Evolutionary conservation across 441 rosid genomes (phyloP).

Genomic region (Isatis lusitanica): DNA sequence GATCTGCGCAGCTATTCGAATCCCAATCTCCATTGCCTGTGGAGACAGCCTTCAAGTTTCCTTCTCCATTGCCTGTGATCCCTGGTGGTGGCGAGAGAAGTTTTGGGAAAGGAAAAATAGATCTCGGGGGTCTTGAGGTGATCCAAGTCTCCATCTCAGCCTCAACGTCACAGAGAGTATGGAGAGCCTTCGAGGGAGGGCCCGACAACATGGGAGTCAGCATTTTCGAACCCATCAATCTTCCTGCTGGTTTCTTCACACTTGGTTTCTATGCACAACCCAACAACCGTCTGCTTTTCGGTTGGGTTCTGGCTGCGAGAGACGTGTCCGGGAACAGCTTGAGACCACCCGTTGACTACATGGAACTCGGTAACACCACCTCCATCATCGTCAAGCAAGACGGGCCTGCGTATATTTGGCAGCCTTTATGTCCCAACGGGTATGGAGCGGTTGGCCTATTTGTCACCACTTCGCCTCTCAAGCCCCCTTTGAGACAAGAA

Average conservation of each 20-base stretch:
- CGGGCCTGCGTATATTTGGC: slow-evolving; percentile 63
- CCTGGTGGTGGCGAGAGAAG: slow-evolving; percentile 52
- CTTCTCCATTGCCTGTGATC: slow-evolving; percentile 57
- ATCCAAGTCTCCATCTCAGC: slow-evolving; percentile 42
- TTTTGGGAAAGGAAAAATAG: slow-evolving; percentile 66
- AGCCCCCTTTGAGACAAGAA: slow-evolving; percentile 62
- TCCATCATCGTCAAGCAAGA: slow-evolving; percentile 53
- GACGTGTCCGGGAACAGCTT: slow-evolving; percentile 32
- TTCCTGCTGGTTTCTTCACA: slow-evolving; percentile 51
- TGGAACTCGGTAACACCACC: slow-evolving; percentile 60
- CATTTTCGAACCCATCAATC: slow-evolving; percentile 62
- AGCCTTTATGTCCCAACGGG: slow-evolving; percentile 61
- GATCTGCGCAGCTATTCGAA: neutral
- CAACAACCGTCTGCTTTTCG: slow-evolving; percentile 55
- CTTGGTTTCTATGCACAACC: slow-evolving; percentile 74
- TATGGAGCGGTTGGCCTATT: slow-evolving; percentile 64
- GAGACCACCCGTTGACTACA: slow-evolving; percentile 61
- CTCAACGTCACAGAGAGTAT: slow-evolving; percentile 52
- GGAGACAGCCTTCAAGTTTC: slow-evolving; percentile 56
- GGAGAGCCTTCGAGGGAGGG: slow-evolving; percentile 74
- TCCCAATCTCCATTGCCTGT: slow-evolving; percentile 36
- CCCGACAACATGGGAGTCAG: slow-evolving; percentile 58
- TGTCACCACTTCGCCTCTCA: slow-evolving; percentile 50
- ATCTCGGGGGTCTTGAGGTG: slow-evolving; percentile 74
- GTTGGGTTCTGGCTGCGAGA: slow-evolving; percentile 50